Conservation (phyloP, 2,329 filamentous ascomycete genomes). For the Sporothrix schenckii region DNA sequence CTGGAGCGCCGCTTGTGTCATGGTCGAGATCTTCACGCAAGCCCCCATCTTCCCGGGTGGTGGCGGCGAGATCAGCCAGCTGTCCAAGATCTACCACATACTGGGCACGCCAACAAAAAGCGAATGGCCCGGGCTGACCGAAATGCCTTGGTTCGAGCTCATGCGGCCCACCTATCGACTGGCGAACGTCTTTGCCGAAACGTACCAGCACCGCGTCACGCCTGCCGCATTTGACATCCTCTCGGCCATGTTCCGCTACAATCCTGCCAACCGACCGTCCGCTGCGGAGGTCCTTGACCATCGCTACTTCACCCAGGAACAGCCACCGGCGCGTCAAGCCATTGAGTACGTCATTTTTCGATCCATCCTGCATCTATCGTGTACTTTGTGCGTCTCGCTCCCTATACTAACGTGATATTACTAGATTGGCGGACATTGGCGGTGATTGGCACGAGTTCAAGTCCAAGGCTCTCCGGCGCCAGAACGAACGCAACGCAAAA, state of each 20-base stretch:
- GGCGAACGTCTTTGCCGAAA: conserved; percentile 76
- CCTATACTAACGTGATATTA: background rate
- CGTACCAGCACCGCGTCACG: conserved; percentile 76
- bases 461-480: conserved; percentile 88
- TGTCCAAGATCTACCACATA: conserved; percentile 94
- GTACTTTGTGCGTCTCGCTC: background rate
- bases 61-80: conserved; percentile 90
- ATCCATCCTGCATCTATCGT: no score
- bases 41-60: conserved; percentile 95
- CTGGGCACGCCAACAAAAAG: conserved; percentile 82
- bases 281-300: conserved; percentile 84
- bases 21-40: conserved; percentile 93
- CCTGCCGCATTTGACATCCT: conserved; percentile 82
- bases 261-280: conserved; percentile 79
- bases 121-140: conserved; percentile 87
- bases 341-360: conserved; percentile 65
- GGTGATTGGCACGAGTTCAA: conserved; percentile 99
- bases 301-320: conserved; percentile 83
- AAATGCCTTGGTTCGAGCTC: conserved; percentile 97
- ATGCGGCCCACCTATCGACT: conserved; percentile 75
- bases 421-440: conserved; percentile 73
- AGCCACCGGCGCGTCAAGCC: conserved; percentile 75
- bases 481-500: conserved; percentile 71
- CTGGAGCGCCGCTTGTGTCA: conserved; percentile 96
- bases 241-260: conserved; percentile 82